phyloP scores from a whole-genome alignment of 164 flowering plant species.

The Warburgia ugandensis region DNA sequence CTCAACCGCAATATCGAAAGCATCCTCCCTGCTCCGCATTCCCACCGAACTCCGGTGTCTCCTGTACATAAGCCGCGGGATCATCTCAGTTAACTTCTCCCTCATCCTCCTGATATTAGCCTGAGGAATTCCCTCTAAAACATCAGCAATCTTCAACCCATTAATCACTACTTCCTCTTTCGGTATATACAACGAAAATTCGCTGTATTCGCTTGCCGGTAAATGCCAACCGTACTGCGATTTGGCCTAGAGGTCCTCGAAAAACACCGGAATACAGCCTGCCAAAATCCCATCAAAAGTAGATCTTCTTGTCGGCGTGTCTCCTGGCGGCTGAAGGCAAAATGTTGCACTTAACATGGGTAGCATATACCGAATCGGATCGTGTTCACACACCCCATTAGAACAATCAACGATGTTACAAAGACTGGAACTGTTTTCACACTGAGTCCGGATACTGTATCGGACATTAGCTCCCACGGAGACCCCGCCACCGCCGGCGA shows the following conservation, averaged over 20 bases:
- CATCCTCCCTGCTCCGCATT: conserved; percentile 54
- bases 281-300: conserved; percentile 80
- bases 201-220: conserved; percentile 43
- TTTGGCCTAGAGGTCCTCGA: conserved; percentile 71
- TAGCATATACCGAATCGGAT: conserved; percentile 71
- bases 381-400: conserved; percentile 77
- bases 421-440: conserved; percentile 23
- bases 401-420: conserved; percentile 80
- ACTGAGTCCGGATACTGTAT: conserved; percentile 67
- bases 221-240: conserved; percentile 81
- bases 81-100: conserved; percentile 62
- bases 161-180: conserved; percentile 90
- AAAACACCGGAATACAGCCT: conserved; percentile 96
- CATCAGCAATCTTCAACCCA: conserved; percentile 63
- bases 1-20: conserved; percentile 84
- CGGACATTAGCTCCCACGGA: conserved; percentile 58
- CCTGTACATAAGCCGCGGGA: conserved; percentile 70
- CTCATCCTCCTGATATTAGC: conserved; percentile 65
- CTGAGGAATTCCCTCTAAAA: conserved; percentile 51
- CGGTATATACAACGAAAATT: conserved; percentile 72
- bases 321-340: conserved; percentile 97
- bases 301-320: conserved; percentile 81
- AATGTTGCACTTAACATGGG: conserved; percentile 83
- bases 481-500: conserved; percentile 89
- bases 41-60: conserved; percentile 70